A percentile compares a stretch with the other conserved stretches of the same genome.
These are phyloP conservation scores for Naganishia vishniacii DNA, from an alignment of 768 basidiomycete species.

Conservation along the genomic window DNA sequence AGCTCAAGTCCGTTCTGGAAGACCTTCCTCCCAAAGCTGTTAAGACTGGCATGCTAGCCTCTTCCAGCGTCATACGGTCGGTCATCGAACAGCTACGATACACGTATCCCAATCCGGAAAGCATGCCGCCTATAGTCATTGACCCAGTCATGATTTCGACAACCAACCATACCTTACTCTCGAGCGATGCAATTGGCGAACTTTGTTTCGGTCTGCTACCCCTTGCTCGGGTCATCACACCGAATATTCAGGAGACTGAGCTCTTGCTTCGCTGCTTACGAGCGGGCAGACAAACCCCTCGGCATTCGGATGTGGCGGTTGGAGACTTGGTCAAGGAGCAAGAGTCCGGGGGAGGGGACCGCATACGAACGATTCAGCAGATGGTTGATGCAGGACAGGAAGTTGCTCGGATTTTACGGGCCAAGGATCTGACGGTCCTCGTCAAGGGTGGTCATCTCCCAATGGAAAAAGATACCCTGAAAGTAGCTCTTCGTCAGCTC, in stretches of 20 bases:
- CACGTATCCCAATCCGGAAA: slow-evolving; percentile 19
- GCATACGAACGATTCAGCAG: slow-evolving; percentile 19
- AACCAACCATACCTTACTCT: slow-evolving; percentile 72
- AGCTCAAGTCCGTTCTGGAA: slow-evolving; percentile 66
- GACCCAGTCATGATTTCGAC: slow-evolving; percentile 92
- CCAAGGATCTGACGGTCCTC: slow-evolving; percentile 54
- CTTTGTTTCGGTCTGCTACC: slow-evolving; percentile 54
- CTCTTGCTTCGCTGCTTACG: slow-evolving; percentile 55
- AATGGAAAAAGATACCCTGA: slow-evolving; percentile 53
- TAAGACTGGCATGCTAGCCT: slow-evolving; percentile 86
- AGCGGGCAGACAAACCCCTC: background rate
- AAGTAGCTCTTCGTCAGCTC: slow-evolving; percentile 53
- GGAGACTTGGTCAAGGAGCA: slow-evolving; percentile 50
- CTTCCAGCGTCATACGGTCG: slow-evolving; percentile 55
- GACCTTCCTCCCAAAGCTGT: slow-evolving; percentile 69
- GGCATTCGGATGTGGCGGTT: background rate
- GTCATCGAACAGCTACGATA: slow-evolving; percentile 30
- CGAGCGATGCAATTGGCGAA: slow-evolving; percentile 60
- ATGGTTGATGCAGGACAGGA: slow-evolving; percentile 13
- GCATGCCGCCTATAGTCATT: slow-evolving; percentile 60
- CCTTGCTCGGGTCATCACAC: slow-evolving; percentile 67
- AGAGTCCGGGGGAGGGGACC: slow-evolving; percentile 51
- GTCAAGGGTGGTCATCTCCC: slow-evolving; percentile 80
- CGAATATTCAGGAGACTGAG: slow-evolving; percentile 76
- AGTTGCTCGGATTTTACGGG: slow-evolving; percentile 1